Evolutionary conservation across 257 asterid species (phyloP).

Genomic region (Orobanche coerulescens): DNA sequence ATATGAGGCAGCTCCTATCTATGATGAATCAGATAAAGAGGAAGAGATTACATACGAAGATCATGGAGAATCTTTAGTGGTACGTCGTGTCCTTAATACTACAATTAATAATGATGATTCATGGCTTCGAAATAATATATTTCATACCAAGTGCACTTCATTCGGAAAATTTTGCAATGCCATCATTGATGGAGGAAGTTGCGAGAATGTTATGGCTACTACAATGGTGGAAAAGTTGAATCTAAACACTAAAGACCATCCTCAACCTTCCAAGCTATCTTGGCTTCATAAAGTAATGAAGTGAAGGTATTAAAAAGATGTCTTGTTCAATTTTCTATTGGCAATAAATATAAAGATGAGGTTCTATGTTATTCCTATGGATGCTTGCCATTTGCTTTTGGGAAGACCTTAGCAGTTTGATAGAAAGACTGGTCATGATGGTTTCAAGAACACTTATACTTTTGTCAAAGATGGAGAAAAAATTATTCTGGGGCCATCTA

Average conservation of each 20-base stretch:
- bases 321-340: slow-evolving; percentile 18
- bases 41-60: not conserved
- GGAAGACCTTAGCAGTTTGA: not conserved
- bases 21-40: not conserved
- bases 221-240: not conserved
- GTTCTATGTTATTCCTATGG: slow-evolving; percentile 20
- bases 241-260: not conserved
- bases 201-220: too few relatives aligned
- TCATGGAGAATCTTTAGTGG: not conserved
- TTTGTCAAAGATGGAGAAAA: not conserved
- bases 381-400: slow-evolving; percentile 11
- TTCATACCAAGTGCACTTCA: not conserved
- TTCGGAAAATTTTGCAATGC: too few relatives aligned
- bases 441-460: not conserved
- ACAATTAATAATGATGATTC: not conserved
- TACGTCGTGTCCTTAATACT: not conserved
- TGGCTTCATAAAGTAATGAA: not conserved
- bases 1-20: not conserved
- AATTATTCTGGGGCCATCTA: not conserved
- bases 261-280: not conserved
- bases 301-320: not conserved
- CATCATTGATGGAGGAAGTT: too few relatives aligned
- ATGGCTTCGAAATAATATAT: not conserved
- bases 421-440: not conserved
- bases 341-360: slow-evolving; percentile 8